Percentiles rank a stretch among this genome's conserved stretches.
Evolutionary conservation across 2,329 filamentous ascomycete species (phyloP).

Genomic region (Alternaria conjuncta): DNA sequence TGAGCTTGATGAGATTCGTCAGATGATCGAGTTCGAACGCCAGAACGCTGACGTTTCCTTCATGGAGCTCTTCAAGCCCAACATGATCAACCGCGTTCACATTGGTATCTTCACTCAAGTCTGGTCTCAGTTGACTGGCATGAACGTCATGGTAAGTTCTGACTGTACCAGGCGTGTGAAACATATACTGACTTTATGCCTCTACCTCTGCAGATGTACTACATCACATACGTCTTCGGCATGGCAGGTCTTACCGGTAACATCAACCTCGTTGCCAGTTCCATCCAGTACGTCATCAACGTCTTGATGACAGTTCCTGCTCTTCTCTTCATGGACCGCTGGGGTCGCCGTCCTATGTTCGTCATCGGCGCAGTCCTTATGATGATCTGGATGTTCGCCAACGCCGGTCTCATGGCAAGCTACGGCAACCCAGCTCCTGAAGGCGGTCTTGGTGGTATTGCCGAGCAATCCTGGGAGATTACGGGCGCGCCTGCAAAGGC

Average conservation of each 20-base stretch:
- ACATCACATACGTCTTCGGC: constrained; percentile 66
- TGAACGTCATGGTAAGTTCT: constrained; percentile 66
- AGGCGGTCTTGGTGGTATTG: constrained; percentile 50
- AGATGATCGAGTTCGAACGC: constrained; percentile 76
- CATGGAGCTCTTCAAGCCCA: constrained; percentile 72
- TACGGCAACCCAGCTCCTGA: constrained; percentile 58
- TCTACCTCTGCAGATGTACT: neutral
- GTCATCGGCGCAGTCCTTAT: constrained; percentile 71
- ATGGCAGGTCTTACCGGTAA: constrained; percentile 72
- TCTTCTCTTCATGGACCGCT: constrained; percentile 75
- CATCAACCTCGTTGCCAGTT: constrained; percentile 68
- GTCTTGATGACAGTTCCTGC: constrained; percentile 79
- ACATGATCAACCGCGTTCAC: constrained; percentile 75
- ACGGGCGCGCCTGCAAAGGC: constrained; percentile 50
- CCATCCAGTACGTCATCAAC: constrained; percentile 80
- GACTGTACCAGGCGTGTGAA: neutral
- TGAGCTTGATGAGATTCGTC: constrained; percentile 75
- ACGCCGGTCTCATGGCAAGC: constrained; percentile 66
- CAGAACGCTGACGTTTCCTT: constrained; percentile 73
- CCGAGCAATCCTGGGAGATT: constrained; percentile 52
- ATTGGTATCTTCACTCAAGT: constrained; percentile 77
- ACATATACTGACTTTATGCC: neutral
- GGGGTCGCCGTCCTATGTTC: constrained; percentile 74
- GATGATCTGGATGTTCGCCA: constrained; percentile 67
- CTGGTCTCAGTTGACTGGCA: constrained; percentile 77